Evolutionary conservation across 2,329 filamentous ascomycete species (phyloP), one percentile per base, ranked within the genome.

Genomic region (Phialophora expanda): DNA sequence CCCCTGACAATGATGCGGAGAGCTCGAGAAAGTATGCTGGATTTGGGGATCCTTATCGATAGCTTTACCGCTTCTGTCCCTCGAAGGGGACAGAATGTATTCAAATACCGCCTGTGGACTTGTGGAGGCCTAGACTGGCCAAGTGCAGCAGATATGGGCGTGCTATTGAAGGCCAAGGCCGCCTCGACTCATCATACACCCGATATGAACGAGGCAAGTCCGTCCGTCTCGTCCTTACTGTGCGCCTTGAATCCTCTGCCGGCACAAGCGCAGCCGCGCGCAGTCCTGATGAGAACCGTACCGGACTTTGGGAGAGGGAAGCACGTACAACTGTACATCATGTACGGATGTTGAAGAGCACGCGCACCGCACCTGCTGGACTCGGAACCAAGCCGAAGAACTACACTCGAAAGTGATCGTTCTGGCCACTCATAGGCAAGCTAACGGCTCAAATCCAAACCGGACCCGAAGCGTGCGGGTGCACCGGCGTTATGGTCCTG

Each of bases 111-210:
- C 38, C 17, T 41, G 17, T 41, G 17, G 38, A 41, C 46, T 26
- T 22, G 22, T 11, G 22, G 46, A 50, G 46, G n/a, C n/a, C n/a
- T 48, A 4, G 22, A 20, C 22, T 3, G 46, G 8, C n/a, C 46
- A 50, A 22, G n/a, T 24, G n/a, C 46, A 17, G 24, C 3, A 11
- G 46, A 50, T 24, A 9, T 50, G 46, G 14, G n/a, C 46, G 20
- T 50, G 24, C 46, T 51, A 51, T 51, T 17, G 48, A 51, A 51
- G 48, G 48, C 48, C 24, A 51, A 51, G 48, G 24, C 22, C 20
- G 24, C 48, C 48, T 50, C 20, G n/a, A 51, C 22, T 17, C n/a
- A 8, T 44, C 38, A 17, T 44, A 44, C 2, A 44, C 38, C 38
- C 4, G 38, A 44, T n/a, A 17, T 44, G 38, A 44, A 44, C 7